These are phyloP conservation scores for Fusarium globosum DNA, from an alignment of 2,329 filamentous ascomycete genomes.

Conservation along the genomic window DNA sequence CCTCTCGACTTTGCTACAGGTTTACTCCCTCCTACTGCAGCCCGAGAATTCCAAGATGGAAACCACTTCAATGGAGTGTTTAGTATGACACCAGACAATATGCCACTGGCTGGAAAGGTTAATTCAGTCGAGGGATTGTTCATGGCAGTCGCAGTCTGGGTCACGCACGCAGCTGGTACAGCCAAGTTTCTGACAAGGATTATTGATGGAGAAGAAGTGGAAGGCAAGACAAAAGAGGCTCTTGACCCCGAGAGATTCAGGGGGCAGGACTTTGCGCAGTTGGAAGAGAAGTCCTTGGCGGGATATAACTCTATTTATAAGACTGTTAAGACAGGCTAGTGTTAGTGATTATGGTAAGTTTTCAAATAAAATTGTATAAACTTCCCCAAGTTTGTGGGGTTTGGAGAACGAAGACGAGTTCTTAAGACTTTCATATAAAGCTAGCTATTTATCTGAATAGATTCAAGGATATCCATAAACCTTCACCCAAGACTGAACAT, in stretches of 20 bases:
- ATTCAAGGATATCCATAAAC: background rate
- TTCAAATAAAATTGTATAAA: fast-evolving
- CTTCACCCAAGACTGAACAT: fast-evolving
- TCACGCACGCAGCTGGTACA: slow-evolving; percentile 35
- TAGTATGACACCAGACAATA: slow-evolving; percentile 44
- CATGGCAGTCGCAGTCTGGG: slow-evolving; percentile 40
- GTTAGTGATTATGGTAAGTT: fast-evolving
- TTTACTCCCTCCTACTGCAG: slow-evolving; percentile 19
- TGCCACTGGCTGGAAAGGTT: slow-evolving; percentile 34
- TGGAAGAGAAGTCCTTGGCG: slow-evolving; percentile 32
- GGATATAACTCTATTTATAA: slow-evolving; percentile 43
- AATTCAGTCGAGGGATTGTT: slow-evolving; percentile 13
- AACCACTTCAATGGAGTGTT: slow-evolving; percentile 41
- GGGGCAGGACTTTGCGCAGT: slow-evolving; percentile 6
- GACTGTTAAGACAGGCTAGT: slow-evolving; percentile 9
- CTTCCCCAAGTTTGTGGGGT: background rate
- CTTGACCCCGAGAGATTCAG: slow-evolving; percentile 36
- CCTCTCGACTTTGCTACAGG: slow-evolving; percentile 20
- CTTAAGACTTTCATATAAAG: fast-evolving
- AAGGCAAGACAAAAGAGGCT: slow-evolving; percentile 4
- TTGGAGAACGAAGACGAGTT: background rate
- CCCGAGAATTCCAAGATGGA: slow-evolving; percentile 10
- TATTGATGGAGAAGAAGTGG: slow-evolving; percentile 23
- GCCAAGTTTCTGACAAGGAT: slow-evolving; percentile 30
- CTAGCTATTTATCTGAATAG: fast-evolving